Evolutionary conservation across 1,139 yeast species (phyloP), one percentile per base, ranked within the genome.

Genomic region (Pichiaceae sp.): DNA sequence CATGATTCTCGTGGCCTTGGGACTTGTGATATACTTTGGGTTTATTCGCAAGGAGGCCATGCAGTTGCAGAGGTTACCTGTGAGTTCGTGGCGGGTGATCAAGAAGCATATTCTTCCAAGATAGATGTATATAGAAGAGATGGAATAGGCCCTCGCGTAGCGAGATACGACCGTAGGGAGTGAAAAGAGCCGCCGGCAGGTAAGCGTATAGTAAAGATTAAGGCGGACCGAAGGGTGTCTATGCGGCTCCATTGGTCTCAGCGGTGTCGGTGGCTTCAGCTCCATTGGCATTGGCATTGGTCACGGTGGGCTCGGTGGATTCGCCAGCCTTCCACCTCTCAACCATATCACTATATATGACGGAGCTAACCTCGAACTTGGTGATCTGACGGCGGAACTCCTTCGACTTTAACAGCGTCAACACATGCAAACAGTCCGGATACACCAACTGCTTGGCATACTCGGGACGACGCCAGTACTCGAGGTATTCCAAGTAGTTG

Each of bases 341-440:
- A 14, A 78, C 86, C 91, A 81, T 81, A 51, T 80, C 89, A 48
- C 78, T 78, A 79, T 77, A 79, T 46, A 77, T 53, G 12, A 67
- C 68, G 45, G 70, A 77, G 61, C 66, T 75, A 47, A 68, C 73
- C 54, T 71, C 85, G 36, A 69, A 76, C 49, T 71, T 75, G 44
- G 64, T 66, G 14, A 70, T 74, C 47, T 65, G 72, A 45, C 54
- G 66, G 36, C 83, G 64, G 46, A 81, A 75, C 38, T 72, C 54
- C 79, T 80, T 21, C 87, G 89, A 50, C 78, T 80, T 41, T 43
- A 54, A 33, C 16, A 48, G 18, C 2, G 48, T 46, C 15, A 47
- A 35, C 7, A 49, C 40, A 24, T 44, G 46, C 9, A 46, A 21
- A 38, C 50, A 46, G 24, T 46, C 38, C 7, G 48, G 48, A 31